Evolutionary conservation across 192 early-diverging fungal genomes (phyloP).

Genomic region (Mortierella alpina): DNA sequence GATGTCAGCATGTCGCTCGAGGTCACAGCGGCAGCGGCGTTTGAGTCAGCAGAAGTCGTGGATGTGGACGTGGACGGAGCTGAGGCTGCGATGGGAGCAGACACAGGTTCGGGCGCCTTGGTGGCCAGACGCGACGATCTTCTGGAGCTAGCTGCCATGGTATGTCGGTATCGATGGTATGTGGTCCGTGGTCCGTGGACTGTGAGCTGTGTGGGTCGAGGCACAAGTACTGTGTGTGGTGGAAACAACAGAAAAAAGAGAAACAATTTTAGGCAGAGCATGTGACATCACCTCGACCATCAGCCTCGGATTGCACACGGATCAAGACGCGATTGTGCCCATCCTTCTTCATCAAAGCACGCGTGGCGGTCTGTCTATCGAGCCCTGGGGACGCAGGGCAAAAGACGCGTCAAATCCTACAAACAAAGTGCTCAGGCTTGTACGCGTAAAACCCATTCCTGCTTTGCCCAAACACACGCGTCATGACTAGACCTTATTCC

Average conservation of each 20-base stretch:
- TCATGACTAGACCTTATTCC: too few species aligned
- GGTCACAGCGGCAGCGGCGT: neutral
- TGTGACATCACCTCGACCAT: neutral
- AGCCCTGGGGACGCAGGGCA: neutral
- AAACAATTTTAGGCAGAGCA: too few species aligned
- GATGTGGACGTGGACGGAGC: neutral
- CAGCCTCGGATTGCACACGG: neutral
- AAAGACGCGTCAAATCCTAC: neutral
- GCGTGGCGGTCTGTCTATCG: neutral
- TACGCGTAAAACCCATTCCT: too few species aligned
- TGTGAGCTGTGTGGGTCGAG: too few species aligned
- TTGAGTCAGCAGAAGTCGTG: too few species aligned
- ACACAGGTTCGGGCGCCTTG: neutral
- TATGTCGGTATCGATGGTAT: too few species aligned
- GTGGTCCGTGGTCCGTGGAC: too few species aligned
- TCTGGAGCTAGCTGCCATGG: neutral
- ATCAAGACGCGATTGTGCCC: too few species aligned
- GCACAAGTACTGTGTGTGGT: neutral
- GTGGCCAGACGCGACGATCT: neutral
- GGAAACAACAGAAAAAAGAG: too few species aligned
- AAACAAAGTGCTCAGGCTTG: neutral
- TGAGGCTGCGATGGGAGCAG: neutral
- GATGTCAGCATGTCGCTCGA: neutral
- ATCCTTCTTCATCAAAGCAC: too few species aligned
- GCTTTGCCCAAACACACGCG: too few species aligned